Base-by-base conservation (phyloP, 2,329 filamentous ascomycete species). In the Neonectria sp. region DNA sequence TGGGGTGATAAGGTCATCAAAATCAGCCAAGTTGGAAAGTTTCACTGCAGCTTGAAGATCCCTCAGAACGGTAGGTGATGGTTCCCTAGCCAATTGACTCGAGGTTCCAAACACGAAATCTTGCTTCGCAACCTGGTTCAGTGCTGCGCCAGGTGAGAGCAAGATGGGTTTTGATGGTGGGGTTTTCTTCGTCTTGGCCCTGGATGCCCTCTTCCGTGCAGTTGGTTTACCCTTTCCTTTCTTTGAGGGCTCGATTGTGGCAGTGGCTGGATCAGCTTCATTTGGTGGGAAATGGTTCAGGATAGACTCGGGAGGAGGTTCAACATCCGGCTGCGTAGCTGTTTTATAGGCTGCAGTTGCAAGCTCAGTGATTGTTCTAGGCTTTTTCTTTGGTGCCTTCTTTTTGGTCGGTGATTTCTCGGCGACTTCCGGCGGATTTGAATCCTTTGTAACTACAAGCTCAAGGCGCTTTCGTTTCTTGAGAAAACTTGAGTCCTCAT, bases 21-120 rank as follows among this genome's bases (percentile, higher is more conserved):
- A 71, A 4, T 81, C 77, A 17, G 79, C 73, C 2, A 76, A 65
- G 35, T 89, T 91, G 0, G 91, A 93, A 43, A 83, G 84, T 68
- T 85, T 85, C 69, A 93, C 86, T 1, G 90, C 91, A 60, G 84
- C 77, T 60, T 93, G 89, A 24, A 93, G 79, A 52, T 92, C 87
- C 33, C 86, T 85, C 17, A 93, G 79, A 27, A 91, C 86, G 0
- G 87, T 88, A 0, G 92, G 92, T 0, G 92, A 93, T 40, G 94
- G 89, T 63, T 94, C 92, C 61, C 87, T 83, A 15, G 91, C 92
- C 27, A 97, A 82, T 78, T 97, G 94, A 78, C 94, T 97, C 1
- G 92, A 95, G 0, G 94, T 96, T 1, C 94, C 94, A 80, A 97
- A 97, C 0, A 97, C 82, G 75, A 95, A 93, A 67, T 95, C 90